Conservation (phyloP, 805 yeast genomes). For the Yarrowia phangngaensis region DNA sequence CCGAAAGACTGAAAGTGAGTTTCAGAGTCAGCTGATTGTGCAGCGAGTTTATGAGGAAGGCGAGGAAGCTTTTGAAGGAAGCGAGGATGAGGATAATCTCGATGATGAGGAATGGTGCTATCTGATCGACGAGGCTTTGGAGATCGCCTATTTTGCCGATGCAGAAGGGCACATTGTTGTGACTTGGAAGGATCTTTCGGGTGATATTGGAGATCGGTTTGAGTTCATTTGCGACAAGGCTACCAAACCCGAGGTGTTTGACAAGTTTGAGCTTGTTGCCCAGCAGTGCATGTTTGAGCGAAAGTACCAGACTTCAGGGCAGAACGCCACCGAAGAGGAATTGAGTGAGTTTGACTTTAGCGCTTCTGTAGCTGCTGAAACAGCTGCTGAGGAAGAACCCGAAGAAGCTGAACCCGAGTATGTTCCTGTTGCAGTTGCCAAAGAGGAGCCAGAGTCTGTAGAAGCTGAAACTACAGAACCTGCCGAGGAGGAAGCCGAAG, state of each 20-base stretch:
- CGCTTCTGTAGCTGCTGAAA: constrained; percentile 30
- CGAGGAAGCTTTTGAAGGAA: constrained; percentile 50
- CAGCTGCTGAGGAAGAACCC: not conserved
- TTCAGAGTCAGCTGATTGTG: constrained; percentile 65
- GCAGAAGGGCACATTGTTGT: constrained; percentile 56
- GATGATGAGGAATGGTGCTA: constrained; percentile 63
- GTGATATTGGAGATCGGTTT: constrained; percentile 81
- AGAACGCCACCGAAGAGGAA: constrained; percentile 46
- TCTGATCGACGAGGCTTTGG: constrained; percentile 57
- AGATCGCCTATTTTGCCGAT: constrained; percentile 51
- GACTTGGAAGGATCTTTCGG: constrained; percentile 76
- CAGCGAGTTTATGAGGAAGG: constrained; percentile 68
- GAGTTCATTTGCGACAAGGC: constrained; percentile 70
- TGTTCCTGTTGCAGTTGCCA: constrained; percentile 32
- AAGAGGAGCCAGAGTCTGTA: not conserved
- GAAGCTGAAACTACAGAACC: not conserved
- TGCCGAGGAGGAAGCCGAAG: not conserved
- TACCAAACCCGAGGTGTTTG: constrained; percentile 47
- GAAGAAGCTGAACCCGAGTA: constrained; percentile 28
- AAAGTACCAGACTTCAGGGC: constrained; percentile 54
- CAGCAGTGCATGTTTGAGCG: constrained; percentile 72
- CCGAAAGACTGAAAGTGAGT: constrained; percentile 62
- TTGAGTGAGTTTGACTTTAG: constrained; percentile 55
- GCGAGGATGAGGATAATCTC: constrained; percentile 48
- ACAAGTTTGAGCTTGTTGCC: constrained; percentile 58